Evolutionary conservation across 768 basidiomycete species (phyloP), one percentile per base, ranked within the genome.

Genomic region (Pleurotus giganteus): DNA sequence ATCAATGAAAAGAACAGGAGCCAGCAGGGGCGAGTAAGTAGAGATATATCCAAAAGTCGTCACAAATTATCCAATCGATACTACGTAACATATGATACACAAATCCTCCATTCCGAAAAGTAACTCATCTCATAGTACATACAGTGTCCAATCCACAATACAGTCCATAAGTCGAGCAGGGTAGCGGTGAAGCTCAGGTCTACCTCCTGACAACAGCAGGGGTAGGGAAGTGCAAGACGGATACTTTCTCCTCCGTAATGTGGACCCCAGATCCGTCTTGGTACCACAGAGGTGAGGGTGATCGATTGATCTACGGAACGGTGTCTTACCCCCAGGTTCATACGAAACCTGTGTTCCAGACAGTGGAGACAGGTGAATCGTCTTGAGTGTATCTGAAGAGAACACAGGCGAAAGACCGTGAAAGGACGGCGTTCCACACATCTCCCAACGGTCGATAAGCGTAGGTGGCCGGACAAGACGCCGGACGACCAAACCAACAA

Each of bases 401-500:
- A 36, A 51, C n/a, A 23, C 23, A 17, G 49, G 34, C 13, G 49
- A 34, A n/a, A 39, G 49, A 34, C 31, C 23, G 26, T 47, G 21
- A 32, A 36, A 51, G 31, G 49, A 51, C n/a, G 49, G 34, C 23
- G 49, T 51, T 26, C 44, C 26, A 45, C 44, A 45, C 34, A 51
- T 36, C 24, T 36, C 34, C 49, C 49, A 51, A 36, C 49, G 49
- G 19, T 51, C 49, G 11, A 24, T 13, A 7, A 24, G 49, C 11
- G n/a, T 24, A n/a, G 49, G 49, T n/a, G 27, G 54, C 28, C 46
- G 42, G 5, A 47, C 41, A 3, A 47, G 44, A 43, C 32, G 68
- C 56, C 69, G 71, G 44, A 72, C 28, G 49, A 67, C 68, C 1
- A 71, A 67, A 24, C 72, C 69, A 42, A 76, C 44, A 42, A 76